Evolutionary conservation across 164 flowering plant genomes (phyloP).

Genomic region (Cinnamomum chago): DNA sequence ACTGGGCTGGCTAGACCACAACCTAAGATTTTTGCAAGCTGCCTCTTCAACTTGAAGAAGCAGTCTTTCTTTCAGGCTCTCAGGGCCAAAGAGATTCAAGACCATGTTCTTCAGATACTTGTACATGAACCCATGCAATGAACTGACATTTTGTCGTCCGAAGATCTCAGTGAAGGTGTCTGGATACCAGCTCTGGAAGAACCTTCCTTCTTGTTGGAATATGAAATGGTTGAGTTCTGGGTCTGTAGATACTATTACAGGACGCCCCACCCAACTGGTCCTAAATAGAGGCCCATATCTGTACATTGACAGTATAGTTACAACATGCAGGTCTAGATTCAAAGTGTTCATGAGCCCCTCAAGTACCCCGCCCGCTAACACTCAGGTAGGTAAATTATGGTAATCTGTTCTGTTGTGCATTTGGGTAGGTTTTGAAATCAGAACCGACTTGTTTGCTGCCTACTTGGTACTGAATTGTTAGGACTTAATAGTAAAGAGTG

Average conservation of each 20-base stretch:
- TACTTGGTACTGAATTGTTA: too few relatives aligned
- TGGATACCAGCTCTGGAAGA: slow-evolving; percentile 37
- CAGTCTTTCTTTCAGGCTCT: slow-evolving; percentile 29
- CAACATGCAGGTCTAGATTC: too few relatives aligned
- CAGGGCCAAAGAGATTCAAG: slow-evolving; percentile 34
- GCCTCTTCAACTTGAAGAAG: slow-evolving; percentile 28
- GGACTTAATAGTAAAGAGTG: too few relatives aligned
- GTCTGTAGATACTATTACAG: slow-evolving; percentile 35
- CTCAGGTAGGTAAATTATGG: too few relatives aligned
- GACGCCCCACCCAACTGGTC: slow-evolving; percentile 31
- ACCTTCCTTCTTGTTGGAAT: slow-evolving; percentile 38
- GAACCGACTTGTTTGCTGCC: too few relatives aligned
- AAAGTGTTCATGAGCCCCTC: too few relatives aligned
- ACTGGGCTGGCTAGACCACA: slow-evolving; percentile 23
- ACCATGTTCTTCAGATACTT: slow-evolving; percentile 40
- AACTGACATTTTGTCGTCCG: slow-evolving; percentile 27
- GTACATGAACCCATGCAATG: slow-evolving; percentile 33
- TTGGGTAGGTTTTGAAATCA: too few relatives aligned
- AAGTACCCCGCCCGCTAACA: too few relatives aligned
- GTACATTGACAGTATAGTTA: too few relatives aligned
- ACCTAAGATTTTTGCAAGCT: slow-evolving; percentile 9
- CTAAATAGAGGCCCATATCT: slow-evolving; percentile 33
- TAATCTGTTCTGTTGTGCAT: too few relatives aligned
- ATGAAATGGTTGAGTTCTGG: slow-evolving; percentile 30
- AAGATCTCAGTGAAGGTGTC: slow-evolving; percentile 32